Evolutionary conservation across 1,284 basidiomycete genomes (phyloP).

Genomic region (Schizophyllum commune): DNA sequence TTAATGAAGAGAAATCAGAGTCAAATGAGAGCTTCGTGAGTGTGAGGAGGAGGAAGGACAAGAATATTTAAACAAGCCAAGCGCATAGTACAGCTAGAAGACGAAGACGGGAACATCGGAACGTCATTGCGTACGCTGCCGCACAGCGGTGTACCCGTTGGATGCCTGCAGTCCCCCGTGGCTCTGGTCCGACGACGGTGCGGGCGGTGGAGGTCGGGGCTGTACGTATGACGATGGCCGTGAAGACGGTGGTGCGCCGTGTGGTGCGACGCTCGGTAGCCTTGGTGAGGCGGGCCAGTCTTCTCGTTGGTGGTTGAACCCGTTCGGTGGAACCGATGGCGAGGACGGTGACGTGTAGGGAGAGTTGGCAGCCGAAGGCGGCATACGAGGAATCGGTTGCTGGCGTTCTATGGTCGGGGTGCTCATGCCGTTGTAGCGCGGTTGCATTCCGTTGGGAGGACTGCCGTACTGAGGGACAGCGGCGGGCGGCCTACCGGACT

Average conservation of each 20-base stretch:
- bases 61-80: constrained; percentile 15
- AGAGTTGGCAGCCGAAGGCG: constrained; percentile 19
- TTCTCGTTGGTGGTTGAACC: constrained; percentile 28
- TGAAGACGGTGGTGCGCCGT: constrained; percentile 35
- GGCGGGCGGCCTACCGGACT: constrained; percentile 32
- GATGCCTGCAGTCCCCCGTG: constrained; percentile 30
- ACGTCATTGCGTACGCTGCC: constrained; percentile 34
- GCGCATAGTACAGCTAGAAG: constrained; percentile 28
- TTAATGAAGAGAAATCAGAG: no score
- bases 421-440: constrained; percentile 25
- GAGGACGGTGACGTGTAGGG: constrained; percentile 21
- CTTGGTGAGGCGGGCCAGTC: constrained; percentile 36
- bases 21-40: constrained; percentile 1
- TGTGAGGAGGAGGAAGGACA: constrained; percentile 23
- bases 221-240: constrained; percentile 53
- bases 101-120: constrained; percentile 22
- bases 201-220: constrained; percentile 15
- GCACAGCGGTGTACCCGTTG: constrained; percentile 44
- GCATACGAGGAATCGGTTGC: constrained; percentile 18
- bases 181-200: no score
- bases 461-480: constrained; percentile 12
- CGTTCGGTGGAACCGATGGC: constrained; percentile 20
- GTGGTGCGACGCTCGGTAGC: constrained; percentile 35
- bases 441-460: constrained; percentile 23
- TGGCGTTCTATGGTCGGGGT: constrained; percentile 28